Evolutionary conservation across 2,329 filamentous ascomycete genomes (phyloP).

Genomic region (Exophiala bonariae): DNA sequence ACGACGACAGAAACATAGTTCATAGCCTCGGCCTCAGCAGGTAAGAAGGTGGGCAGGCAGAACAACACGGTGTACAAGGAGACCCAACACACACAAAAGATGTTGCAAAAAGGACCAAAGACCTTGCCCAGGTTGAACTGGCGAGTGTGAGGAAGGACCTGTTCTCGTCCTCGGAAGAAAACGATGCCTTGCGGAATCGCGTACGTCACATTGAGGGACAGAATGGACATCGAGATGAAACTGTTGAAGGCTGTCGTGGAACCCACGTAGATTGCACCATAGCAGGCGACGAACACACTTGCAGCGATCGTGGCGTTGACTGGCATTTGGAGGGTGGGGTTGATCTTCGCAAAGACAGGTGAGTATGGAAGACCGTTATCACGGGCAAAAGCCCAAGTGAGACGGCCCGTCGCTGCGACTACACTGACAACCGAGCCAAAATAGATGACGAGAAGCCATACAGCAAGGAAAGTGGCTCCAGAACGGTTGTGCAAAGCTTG

Average conservation of each 20-base stretch:
- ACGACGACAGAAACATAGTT: slow-evolving; percentile 50
- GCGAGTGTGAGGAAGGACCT: slow-evolving; percentile 25
- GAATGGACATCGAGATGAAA: slow-evolving; percentile 30
- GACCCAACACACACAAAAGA: slow-evolving; percentile 32
- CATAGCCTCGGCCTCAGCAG: slow-evolving; percentile 46
- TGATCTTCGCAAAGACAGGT: slow-evolving; percentile 37
- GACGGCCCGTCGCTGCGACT: slow-evolving; percentile 52
- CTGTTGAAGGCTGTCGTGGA: slow-evolving; percentile 26
- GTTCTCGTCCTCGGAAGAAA: slow-evolving; percentile 37
- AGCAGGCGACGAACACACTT: slow-evolving; percentile 33
- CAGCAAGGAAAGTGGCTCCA: slow-evolving; percentile 22
- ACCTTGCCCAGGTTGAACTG: slow-evolving; percentile 25
- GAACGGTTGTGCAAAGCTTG: slow-evolving; percentile 22
- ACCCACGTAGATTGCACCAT: slow-evolving; percentile 37
- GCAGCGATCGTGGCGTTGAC: slow-evolving; percentile 39
- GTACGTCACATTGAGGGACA: slow-evolving; percentile 19
- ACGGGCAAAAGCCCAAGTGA: slow-evolving; percentile 55
- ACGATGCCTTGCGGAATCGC: slow-evolving; percentile 40
- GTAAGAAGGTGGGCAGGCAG: slow-evolving; percentile 37
- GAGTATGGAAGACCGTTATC: slow-evolving; percentile 50
- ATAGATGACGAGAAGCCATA: slow-evolving; percentile 37
- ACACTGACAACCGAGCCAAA: slow-evolving; percentile 48
- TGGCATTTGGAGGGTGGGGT: slow-evolving; percentile 36
- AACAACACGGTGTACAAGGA: slow-evolving; percentile 31
- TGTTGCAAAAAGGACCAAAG: slow-evolving; percentile 34